Percentiles rank a stretch among this genome's conserved stretches.
Conservation (phyloP, 257 asterid genomes). For the Coffea canephora region DNA sequence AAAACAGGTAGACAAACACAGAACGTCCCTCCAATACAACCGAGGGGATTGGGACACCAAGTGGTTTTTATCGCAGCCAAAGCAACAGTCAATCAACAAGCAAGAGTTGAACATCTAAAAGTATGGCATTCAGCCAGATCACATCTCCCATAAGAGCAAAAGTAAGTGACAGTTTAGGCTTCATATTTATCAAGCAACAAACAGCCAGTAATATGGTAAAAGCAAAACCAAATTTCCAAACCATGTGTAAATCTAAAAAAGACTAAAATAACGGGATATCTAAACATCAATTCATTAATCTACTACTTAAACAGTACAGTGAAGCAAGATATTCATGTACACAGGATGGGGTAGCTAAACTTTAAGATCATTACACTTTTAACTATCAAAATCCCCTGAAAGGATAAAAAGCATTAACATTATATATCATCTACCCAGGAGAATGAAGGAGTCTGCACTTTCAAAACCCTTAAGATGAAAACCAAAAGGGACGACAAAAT, state of each 20-base stretch:
- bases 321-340: slow-evolving; percentile 28
- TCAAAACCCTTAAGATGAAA: neutral
- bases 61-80: neutral
- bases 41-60: neutral
- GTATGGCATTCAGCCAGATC: neutral
- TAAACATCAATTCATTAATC: slow-evolving; percentile 19
- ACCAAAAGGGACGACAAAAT: neutral
- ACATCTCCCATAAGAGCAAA: neutral
- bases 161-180: neutral
- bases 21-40: neutral
- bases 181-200: neutral
- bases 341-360: slow-evolving; percentile 21
- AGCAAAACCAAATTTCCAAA: neutral
- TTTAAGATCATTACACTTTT: slow-evolving; percentile 8
- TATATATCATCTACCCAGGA: slow-evolving; percentile 28
- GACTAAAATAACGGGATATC: slow-evolving; percentile 1
- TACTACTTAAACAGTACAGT: slow-evolving; percentile 17
- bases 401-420: slow-evolving; percentile 18
- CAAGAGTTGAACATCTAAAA: neutral
- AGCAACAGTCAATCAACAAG: neutral
- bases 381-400: slow-evolving; percentile 33
- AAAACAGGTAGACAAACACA: neutral
- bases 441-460: slow-evolving; percentile 29
- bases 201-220: neutral
- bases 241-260: neutral